phyloP scores from a whole-genome alignment of 2,329 filamentous ascomycete species.

The Colletotrichum neosansevieriae region DNA sequence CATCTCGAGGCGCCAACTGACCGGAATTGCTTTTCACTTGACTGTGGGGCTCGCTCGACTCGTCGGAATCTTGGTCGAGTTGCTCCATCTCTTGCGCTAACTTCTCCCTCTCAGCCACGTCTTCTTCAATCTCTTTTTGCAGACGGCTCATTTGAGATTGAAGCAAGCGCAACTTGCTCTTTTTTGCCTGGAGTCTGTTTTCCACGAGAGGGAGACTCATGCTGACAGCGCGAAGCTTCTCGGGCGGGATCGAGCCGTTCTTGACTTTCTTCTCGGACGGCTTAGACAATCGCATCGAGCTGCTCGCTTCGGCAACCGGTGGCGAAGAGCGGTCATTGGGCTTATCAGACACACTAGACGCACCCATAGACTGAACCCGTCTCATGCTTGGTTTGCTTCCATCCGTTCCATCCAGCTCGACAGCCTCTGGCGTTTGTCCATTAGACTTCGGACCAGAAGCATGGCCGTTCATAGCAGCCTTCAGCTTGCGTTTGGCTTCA shows the following conservation, averaged over 20 bases:
- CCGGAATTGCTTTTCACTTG: conserved; percentile 35
- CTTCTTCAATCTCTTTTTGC: conserved; percentile 60
- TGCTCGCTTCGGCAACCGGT: conserved; percentile 41
- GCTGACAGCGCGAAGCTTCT: conserved; percentile 52
- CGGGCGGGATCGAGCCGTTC: conserved; percentile 40
- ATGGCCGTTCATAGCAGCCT: conserved; percentile 40
- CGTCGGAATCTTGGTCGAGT: conserved; percentile 32
- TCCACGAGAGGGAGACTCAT: conserved; percentile 54
- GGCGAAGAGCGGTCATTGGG: conserved; percentile 44
- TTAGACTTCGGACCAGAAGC: conserved; percentile 26
- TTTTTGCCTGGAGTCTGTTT: conserved; percentile 56
- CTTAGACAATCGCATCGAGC: conserved; percentile 46
- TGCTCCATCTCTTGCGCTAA: conserved; percentile 47
- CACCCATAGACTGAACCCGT: conserved; percentile 41
- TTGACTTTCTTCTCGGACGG: conserved; percentile 36
- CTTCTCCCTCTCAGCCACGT: conserved; percentile 50
- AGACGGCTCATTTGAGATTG: conserved; percentile 61
- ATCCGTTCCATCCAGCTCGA: conserved; percentile 29
- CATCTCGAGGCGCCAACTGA: neutral
- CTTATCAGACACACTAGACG: conserved; percentile 40
- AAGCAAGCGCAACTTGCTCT: conserved; percentile 59
- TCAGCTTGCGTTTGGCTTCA: conserved; percentile 66
- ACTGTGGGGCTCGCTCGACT: conserved; percentile 23
- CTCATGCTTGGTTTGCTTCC: conserved; percentile 34
- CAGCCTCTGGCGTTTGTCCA: conserved; percentile 31